Evolutionary conservation across 208 protist species (phyloP), one percentile per base, ranked within the genome.

Genomic region (Leptomonas pyrrhocoris): DNA sequence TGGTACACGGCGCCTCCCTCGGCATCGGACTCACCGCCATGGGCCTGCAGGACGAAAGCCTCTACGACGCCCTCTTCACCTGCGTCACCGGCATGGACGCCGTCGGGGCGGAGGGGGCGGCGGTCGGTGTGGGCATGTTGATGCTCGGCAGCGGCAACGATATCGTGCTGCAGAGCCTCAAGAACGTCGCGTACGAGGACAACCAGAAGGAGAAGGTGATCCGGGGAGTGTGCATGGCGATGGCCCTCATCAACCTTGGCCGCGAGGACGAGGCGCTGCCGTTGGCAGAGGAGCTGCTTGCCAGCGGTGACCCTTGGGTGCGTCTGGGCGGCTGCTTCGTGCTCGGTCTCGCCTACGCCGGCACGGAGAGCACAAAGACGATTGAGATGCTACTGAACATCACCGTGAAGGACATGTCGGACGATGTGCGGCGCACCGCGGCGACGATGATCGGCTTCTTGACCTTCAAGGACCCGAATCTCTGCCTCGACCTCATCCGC

Each of bases 121-220:
- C 96, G 8, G 74, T 99, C n/a, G 98, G 89, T 13, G 98, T 99
- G 75, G 99, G 99, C 56, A 80, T 99, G 55, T 75, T 99, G 12
- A 99, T 99, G 98, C 80, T 99, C 16, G 99, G 99, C 62, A 98
- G 92, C 45, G 97, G 84, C 45, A 92, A 96, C 77, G 74, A 79
- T 18, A 77, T 75, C 16, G 84, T 89, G 0, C 75, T 99, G 38
- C 68, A 96, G 64, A 97, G 96, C 53, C 96, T 99, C 85, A 73
- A 98, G 45, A 86, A 89, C 59, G 94, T 97, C 19, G 95, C 89
- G 15, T 77, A 74, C 31, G 92, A 99, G 72, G 97, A 99, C 62
- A 99, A 98, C 40, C 90, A 99, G 80, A 99, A 99, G 81, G 99
- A 99, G 84, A 99, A 99, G 89, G 99, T 99, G 54, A 99, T 99